Evolutionary conservation across 75 land plant genomes (phyloP).

Genomic region (Chamaecyparis obtusa): DNA sequence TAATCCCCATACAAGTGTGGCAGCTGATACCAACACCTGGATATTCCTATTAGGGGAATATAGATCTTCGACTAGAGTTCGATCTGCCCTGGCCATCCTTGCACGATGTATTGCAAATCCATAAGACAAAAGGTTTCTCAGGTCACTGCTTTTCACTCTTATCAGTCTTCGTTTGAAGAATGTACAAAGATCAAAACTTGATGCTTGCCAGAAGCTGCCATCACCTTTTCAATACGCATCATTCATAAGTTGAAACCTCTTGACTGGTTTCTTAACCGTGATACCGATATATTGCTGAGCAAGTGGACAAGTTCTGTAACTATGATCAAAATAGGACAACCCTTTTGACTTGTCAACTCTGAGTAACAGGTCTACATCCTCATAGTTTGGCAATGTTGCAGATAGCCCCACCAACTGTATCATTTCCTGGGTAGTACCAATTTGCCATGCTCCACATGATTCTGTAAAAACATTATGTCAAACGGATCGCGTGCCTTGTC

Average conservation of each 20-base stretch:
- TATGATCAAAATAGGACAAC: slow-evolving; percentile 84
- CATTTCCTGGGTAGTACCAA: slow-evolving; percentile 77
- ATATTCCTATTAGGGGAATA: slow-evolving; percentile 88
- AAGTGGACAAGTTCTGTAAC: slow-evolving; percentile 90
- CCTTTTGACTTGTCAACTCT: too few relatives aligned
- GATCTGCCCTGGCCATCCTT: slow-evolving; percentile 72
- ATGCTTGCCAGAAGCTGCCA: slow-evolving; percentile 83
- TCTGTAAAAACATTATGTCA: too few relatives aligned
- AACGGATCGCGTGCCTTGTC: too few relatives aligned
- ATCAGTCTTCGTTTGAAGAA: slow-evolving; percentile 70
- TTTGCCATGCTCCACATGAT: too few relatives aligned
- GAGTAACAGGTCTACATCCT: too few relatives aligned
- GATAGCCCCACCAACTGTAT: too few relatives aligned
- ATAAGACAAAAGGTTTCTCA: slow-evolving; percentile 81
- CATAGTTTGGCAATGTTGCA: too few relatives aligned
- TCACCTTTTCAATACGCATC: slow-evolving; percentile 94
- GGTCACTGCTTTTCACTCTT: slow-evolving; percentile 76
- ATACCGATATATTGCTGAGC: slow-evolving; percentile 93
- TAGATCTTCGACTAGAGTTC: slow-evolving; percentile 83
- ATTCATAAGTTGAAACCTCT: slow-evolving; percentile 95
- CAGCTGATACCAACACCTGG: too few relatives aligned
- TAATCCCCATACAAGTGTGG: slow-evolving; percentile 97
- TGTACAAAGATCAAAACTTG: slow-evolving; percentile 96
- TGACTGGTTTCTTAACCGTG: slow-evolving; percentile 80
- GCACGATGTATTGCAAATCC: too few relatives aligned